phyloP scores from a whole-genome alignment of 1,284 basidiomycete genomes.

The Macrocybe sp. region DNA sequence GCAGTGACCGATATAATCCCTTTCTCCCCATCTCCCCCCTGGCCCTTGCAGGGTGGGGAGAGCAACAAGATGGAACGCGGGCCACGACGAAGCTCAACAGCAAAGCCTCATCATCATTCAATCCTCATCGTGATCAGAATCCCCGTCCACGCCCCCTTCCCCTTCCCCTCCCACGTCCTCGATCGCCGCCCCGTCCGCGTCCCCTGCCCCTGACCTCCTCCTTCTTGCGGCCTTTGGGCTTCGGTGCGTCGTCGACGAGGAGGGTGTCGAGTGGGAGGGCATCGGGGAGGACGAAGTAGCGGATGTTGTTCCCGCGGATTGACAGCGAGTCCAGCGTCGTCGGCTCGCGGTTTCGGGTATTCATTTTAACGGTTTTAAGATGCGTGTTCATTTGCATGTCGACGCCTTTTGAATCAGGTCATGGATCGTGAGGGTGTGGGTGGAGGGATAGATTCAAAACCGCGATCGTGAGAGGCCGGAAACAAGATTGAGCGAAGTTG shows the following conservation, averaged over 20 bases:
- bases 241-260: constrained; percentile 95
- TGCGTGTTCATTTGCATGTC: constrained; percentile 99
- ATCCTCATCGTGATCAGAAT: constrained; percentile 2
- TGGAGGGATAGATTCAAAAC: neutral
- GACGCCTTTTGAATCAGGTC: constrained; percentile 52
- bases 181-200: constrained; percentile 39
- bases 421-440: neutral
- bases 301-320: constrained; percentile 90
- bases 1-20: neutral
- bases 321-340: constrained; percentile 82
- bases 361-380: constrained; percentile 96
- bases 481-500: constrained; percentile 1
- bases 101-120: neutral
- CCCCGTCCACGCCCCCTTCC: constrained; percentile 39
- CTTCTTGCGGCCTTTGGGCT: constrained; percentile 88
- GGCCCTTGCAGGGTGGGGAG: neutral
- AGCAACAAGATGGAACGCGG: neutral
- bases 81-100: too few species aligned
- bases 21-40: neutral
- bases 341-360: constrained; percentile 82
- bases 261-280: constrained; percentile 95
- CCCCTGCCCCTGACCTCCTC: constrained; percentile 66
- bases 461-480: neutral
- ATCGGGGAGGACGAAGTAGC: constrained; percentile 95
- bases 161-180: constrained; percentile 36